Evolutionary conservation across 495 filamentous ascomycete genomes (phyloP), one percentile per base, ranked within the genome.

Genomic region (Xylaria cubensis): DNA sequence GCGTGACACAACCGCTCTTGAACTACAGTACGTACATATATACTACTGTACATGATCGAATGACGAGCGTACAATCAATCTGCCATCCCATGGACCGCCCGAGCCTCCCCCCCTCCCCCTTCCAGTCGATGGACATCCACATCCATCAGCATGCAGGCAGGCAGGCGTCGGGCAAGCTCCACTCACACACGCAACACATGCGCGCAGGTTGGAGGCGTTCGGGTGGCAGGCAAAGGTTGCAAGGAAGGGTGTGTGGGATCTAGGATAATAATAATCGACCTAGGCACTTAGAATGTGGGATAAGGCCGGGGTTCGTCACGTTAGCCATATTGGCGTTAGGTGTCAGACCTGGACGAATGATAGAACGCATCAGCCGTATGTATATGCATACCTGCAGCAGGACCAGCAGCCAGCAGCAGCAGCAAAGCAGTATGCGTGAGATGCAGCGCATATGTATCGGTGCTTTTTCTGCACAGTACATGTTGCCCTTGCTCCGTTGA

Each of bases 381-480:
- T 29, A 73, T 79, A 73, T 79, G 78, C 79, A 81, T 78, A 70
- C 62, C 55, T 34, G 10, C 29, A 36, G 32, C 55, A 19, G 62
- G 41, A 50, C 1, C 26, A 29, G 26, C 26, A 29, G 26, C 26
- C 26, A 29, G 26, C 26, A 29, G 26, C 26, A 29, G 26, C 26
- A 29, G 26, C 26, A 29, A 29, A 29, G 70, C 41, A 51, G 44
- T 48, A 79, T 80, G 77, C 75, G 77, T 70, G 76, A 79, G 78
- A 77, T 80, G 80, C 80, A 80, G 78, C 76, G 73, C 75, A 78
- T 72, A 71, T 59, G 39, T 55, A 26, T 64, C 41, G 62, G 62
- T 50, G 69, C 66, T 56, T 64, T 70, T 61, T 59, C 26, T 44
- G 44, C 53, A 44, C 32, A 15, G 42, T 68, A 67, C 64, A 24